Evolutionary conservation across 495 filamentous ascomycete species (phyloP).

Genomic region (Penicillium cataractarum): DNA sequence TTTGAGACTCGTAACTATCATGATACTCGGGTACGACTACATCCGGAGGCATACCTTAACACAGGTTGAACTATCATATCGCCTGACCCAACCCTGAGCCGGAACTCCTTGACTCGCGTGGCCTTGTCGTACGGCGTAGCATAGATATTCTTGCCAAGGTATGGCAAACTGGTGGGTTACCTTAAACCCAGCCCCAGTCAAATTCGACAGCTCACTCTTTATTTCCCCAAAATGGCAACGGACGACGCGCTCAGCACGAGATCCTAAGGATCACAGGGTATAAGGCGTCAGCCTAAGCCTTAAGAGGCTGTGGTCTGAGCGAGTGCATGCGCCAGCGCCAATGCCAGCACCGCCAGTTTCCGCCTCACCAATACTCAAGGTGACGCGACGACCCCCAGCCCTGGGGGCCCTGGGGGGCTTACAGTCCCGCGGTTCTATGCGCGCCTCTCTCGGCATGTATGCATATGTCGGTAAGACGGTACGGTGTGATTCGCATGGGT

Average conservation of each 20-base stretch:
- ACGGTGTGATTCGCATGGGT: neutral
- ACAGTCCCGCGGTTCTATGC: neutral
- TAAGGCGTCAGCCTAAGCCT: slow-evolving; percentile 34
- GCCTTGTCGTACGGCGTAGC: slow-evolving; percentile 5
- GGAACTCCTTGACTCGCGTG: slow-evolving; percentile 7
- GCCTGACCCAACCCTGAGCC: slow-evolving; percentile 9
- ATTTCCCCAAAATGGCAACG: slow-evolving; percentile 4
- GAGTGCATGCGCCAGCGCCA: slow-evolving; percentile 12
- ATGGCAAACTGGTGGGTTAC: neutral
- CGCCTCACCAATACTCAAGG: neutral
- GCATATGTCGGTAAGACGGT: neutral
- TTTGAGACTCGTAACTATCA: neutral
- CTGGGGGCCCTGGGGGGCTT: neutral
- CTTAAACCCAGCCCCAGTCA: neutral
- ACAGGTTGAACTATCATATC: slow-evolving; percentile 2
- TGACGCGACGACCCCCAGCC: slow-evolving; percentile 4
- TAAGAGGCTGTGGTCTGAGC: slow-evolving; percentile 42
- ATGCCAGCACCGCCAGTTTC: slow-evolving; percentile 15
- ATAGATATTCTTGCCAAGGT: slow-evolving; percentile 9
- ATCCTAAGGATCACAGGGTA: slow-evolving; percentile 21
- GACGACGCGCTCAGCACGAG: slow-evolving; percentile 8
- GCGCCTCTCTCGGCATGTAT: neutral
- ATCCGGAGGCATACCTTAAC: neutral
- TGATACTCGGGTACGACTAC: neutral
- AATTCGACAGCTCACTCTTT: neutral